These are phyloP conservation scores for Zymoseptoria brevis DNA, from an alignment of 2,329 filamentous ascomycete genomes.

Conservation along the genomic window DNA sequence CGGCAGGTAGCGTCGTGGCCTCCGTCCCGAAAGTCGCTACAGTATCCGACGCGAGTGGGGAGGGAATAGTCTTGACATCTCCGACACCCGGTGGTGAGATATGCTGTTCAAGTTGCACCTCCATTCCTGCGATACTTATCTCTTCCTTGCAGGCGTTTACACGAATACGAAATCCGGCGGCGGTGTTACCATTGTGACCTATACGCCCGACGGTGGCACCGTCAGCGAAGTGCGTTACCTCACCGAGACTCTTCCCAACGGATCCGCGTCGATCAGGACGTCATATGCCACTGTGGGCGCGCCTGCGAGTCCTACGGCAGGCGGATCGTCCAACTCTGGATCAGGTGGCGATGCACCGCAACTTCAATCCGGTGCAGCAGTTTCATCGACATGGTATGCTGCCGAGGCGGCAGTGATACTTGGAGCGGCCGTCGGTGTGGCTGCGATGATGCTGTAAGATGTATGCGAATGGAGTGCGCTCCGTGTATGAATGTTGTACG, in stretches of 20 bases:
- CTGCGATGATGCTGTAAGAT: conserved; percentile 29
- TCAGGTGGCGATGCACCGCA: conserved; percentile 23
- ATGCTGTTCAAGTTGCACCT: not conserved
- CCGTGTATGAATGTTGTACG: conserved; percentile 3
- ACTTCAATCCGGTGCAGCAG: conserved; percentile 33
- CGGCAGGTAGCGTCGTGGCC: conserved; percentile 29
- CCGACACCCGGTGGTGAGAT: conserved; percentile 22
- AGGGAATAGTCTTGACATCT: conserved; percentile 29
- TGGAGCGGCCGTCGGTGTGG: conserved; percentile 29
- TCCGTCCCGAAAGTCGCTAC: conserved; percentile 32
- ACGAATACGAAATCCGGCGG: conserved; percentile 37
- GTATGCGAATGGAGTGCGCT: conserved; percentile 12
- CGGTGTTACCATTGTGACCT: conserved; percentile 39
- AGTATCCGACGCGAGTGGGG: conserved; percentile 35
- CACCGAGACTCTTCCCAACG: conserved; percentile 30
- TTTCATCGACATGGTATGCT: conserved; percentile 16
- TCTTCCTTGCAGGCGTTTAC: conserved; percentile 28
- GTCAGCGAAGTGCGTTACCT: conserved; percentile 34
- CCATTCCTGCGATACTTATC: not conserved
- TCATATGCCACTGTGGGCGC: conserved; percentile 37
- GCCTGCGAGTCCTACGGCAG: conserved; percentile 12
- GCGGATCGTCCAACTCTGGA: conserved; percentile 4
- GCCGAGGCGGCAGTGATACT: conserved; percentile 26
- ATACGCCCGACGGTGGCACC: conserved; percentile 36
- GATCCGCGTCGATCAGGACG: conserved; percentile 35